These are phyloP conservation scores for Calophaca sinica DNA, from an alignment of 306 rosid species.

Conservation along the genomic window DNA sequence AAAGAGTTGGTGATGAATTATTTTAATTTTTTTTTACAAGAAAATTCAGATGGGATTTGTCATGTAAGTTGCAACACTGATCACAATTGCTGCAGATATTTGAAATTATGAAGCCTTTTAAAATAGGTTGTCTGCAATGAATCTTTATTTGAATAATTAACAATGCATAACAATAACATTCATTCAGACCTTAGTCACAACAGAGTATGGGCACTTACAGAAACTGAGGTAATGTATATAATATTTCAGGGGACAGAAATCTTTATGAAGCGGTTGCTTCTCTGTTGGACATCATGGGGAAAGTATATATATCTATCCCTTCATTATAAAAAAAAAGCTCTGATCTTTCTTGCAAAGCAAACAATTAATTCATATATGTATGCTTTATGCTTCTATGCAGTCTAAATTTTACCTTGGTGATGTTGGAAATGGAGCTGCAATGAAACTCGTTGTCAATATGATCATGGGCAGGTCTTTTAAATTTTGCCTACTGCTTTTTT, in stretches of 20 bases:
- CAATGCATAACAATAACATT: background rate
- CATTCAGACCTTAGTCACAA: conserved; percentile 31
- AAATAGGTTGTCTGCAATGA: background rate
- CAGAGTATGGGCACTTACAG: conserved; percentile 35
- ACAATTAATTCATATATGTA: background rate
- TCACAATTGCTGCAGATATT: conserved; percentile 20
- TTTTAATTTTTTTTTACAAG: background rate
- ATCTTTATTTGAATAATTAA: conserved; percentile 34
- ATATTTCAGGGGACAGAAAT: conserved; percentile 80
- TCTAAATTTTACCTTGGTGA: conserved; percentile 93
- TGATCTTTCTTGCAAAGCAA: conserved; percentile 11
- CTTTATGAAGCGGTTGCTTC: conserved; percentile 76
- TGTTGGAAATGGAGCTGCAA: conserved; percentile 97
- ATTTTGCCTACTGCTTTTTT: conserved; percentile 28
- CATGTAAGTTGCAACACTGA: conserved; percentile 6
- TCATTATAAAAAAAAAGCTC: background rate
- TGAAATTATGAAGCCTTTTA: conserved; percentile 25
- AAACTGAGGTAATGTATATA: conserved; percentile 51
- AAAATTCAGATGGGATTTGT: conserved; percentile 5
- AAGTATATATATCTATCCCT: conserved; percentile 62
- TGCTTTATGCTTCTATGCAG: conserved; percentile 57
- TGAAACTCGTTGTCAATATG: conserved; percentile 98
- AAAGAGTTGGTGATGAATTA: background rate
- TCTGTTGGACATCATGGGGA: conserved; percentile 91
- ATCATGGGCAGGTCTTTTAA: conserved; percentile 89